These are phyloP conservation scores for Chytridiales sp. DNA, from an alignment of 371 early-diverging fungal species.

Conservation along the genomic window DNA sequence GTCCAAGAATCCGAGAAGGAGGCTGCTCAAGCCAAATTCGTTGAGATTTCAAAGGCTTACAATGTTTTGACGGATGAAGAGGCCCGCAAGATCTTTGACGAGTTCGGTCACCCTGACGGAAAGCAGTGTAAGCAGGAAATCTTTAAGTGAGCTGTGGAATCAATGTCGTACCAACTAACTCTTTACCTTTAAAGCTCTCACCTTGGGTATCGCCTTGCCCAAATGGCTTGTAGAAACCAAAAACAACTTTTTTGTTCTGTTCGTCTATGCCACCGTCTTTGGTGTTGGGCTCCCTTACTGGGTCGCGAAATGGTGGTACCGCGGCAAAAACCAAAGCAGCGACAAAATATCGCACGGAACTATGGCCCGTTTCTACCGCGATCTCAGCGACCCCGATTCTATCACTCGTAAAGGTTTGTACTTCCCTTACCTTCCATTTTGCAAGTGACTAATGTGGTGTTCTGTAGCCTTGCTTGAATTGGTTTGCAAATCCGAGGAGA, in stretches of 20 bases:
- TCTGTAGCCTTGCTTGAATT: constrained; percentile 31
- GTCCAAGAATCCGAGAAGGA: constrained; percentile 60
- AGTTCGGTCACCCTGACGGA: constrained; percentile 96
- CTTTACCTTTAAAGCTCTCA: constrained; percentile 54
- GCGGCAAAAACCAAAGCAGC: constrained; percentile 80
- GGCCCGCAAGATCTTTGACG: constrained; percentile 85
- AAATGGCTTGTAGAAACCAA: constrained; percentile 81
- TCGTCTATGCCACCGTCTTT: constrained; percentile 81
- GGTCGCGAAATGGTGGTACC: constrained; percentile 94
- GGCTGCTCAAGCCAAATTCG: constrained; percentile 62
- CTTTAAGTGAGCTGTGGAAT: constrained; percentile 1
- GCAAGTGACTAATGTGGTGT: not conserved
- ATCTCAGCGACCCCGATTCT: constrained; percentile 79
- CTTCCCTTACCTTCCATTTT: not conserved
- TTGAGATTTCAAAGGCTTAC: constrained; percentile 85
- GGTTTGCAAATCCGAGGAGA: constrained; percentile 35
- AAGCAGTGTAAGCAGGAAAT: constrained; percentile 43
- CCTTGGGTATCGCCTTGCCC: constrained; percentile 94
- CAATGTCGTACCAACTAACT: not conserved
- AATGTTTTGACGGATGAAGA: constrained; percentile 92
- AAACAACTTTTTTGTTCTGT: constrained; percentile 74
- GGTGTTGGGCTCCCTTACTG: constrained; percentile 83
- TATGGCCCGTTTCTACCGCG: constrained; percentile 88
- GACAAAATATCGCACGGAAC: constrained; percentile 84
- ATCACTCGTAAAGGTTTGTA: constrained; percentile 31